Evolutionary conservation across 75 land plant species (phyloP), one percentile per base, ranked within the genome.

Genomic region (Gnetum montanum): DNA sequence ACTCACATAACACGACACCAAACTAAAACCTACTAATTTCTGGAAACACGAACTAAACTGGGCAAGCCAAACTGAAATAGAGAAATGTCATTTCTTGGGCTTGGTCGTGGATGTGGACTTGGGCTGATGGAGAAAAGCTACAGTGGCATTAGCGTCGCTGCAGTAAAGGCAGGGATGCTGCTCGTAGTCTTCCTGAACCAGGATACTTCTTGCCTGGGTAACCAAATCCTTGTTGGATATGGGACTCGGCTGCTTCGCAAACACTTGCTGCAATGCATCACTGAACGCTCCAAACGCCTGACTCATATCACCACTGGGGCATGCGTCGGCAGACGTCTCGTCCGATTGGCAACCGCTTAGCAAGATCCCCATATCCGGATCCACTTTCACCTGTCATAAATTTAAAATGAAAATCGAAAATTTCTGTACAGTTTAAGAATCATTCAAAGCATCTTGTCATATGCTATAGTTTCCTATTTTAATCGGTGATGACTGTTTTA

Each of bases 101-200:
- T n/a, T n/a, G n/a, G n/a, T n/a, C n/a, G n/a, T n/a, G n/a, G n/a
- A n/a, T n/a, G n/a, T n/a, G n/a, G n/a, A n/a, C n/a, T n/a, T n/a
- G n/a, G n/a, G n/a, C n/a, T n/a, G n/a, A n/a, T n/a, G 73, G 31
- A 92, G 63, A 58, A 93, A 88, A 15, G 74, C 63, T 22, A 66
- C 70, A 31, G 82, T 80, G 34, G 60, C 77, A 43, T 74, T 66
- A 8, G 70, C 28, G 34, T 93, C 84, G 38, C 71, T 66, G 74
- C 90, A 88, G 59, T 93, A 93, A 23, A 93, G 88, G 6, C 98
- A 85, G 4, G 98, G 98, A 0, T 70, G 76, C 73, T 93, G 98
- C 13, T 64, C 67, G 65, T 74, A 93, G 0, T 90, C 80, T 24
- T 85, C 82, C 6, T 29, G 35, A 23, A 45, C 55, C 37, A 92